These are phyloP conservation scores for Earliella scabrosa DNA, from an alignment of 1,284 basidiomycete species.

Conservation along the genomic window DNA sequence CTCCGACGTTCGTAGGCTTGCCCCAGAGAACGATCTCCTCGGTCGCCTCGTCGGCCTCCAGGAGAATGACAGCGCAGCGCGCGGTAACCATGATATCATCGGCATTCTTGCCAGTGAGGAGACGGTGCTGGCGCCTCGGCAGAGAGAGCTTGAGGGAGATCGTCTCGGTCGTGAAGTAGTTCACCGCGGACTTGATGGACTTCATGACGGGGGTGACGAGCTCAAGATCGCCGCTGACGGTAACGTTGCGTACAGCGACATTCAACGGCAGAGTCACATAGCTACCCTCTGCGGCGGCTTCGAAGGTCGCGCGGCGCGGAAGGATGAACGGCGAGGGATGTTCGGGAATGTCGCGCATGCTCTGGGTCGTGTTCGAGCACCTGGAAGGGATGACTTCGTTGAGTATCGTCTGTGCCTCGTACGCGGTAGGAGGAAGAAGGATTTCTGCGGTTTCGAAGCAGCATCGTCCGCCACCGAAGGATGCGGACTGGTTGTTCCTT, in stretches of 20 bases:
- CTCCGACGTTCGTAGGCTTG: slow-evolving; percentile 68
- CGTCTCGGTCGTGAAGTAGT: slow-evolving; percentile 61
- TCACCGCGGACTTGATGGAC: slow-evolving; percentile 70
- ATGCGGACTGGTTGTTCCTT: too few relatives aligned
- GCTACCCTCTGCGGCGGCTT: slow-evolving; percentile 63
- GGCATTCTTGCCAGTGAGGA: slow-evolving; percentile 80
- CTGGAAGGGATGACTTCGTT: slow-evolving; percentile 88
- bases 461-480: too few relatives aligned
- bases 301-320: slow-evolving; percentile 66
- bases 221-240: slow-evolving; percentile 82
- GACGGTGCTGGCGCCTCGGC: slow-evolving; percentile 94
- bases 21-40: slow-evolving; percentile 91
- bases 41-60: slow-evolving; percentile 70
- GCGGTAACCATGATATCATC: slow-evolving; percentile 85
- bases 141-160: slow-evolving; percentile 79
- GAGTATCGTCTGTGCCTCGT: slow-evolving; percentile 83
- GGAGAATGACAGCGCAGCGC: slow-evolving; percentile 84
- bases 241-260: slow-evolving; percentile 63
- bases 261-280: slow-evolving; percentile 61
- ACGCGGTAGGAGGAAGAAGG: too few relatives aligned
- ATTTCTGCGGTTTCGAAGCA: too few relatives aligned
- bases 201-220: slow-evolving; percentile 79
- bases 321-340: slow-evolving; percentile 88
- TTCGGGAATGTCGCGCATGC: slow-evolving; percentile 85
- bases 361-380: slow-evolving; percentile 80